Base-by-base conservation (phyloP, 2,329 filamentous ascomycete genomes). In the Exophiala sideris region DNA sequence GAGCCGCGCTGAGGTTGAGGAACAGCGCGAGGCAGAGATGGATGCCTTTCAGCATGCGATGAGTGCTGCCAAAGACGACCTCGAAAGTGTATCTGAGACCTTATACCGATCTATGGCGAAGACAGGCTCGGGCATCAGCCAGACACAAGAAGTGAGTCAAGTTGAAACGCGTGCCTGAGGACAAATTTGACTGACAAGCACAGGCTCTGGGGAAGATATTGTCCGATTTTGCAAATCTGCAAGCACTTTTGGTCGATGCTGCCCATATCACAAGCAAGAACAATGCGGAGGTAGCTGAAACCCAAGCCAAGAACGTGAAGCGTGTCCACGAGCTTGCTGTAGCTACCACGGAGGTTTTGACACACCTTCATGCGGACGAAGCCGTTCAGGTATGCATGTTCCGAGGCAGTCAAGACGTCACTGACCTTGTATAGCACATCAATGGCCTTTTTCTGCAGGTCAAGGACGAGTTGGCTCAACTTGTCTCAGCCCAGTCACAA, bases 301-400 rank as follows among this genome's bases (percentile, higher is more conserved):
- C 29, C n/a, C 57, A 60, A 40, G 41, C 46, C 7, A 45, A 48
- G 18, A 49, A 60, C 12, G 50, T 60, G 48, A 33, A 48, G n/a
- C 50, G 36, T 16, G 50, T 57, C 7, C 57, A 50, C 39, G 51
- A 55, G 2, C 45, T 60, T 29, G 57, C 57, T 29, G 18, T 60
- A 36, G 46, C 48, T 10, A 56, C 57, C 6, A 50, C 54, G 21
- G 42, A 46, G 35, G 48, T 45, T 4, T 44, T 60, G 14, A 40
- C 52, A n/a, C n/a, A 34, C 12, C 24, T 57, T 7, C 52, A 55
- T 18, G 47, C 41, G 5, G 36, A 41, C 6, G 54, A 50, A 38
- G 14, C 53, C 7, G 40, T 47, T 6, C 34, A 52, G 48, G 57
- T 57, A 53, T 29, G 38, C 5, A 14, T 9, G 21, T n/a, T 4